These are phyloP conservation scores for Miscanthus lutarioriparius DNA, from an alignment of 176 grass and related monocot species.

Conservation along the genomic window DNA sequence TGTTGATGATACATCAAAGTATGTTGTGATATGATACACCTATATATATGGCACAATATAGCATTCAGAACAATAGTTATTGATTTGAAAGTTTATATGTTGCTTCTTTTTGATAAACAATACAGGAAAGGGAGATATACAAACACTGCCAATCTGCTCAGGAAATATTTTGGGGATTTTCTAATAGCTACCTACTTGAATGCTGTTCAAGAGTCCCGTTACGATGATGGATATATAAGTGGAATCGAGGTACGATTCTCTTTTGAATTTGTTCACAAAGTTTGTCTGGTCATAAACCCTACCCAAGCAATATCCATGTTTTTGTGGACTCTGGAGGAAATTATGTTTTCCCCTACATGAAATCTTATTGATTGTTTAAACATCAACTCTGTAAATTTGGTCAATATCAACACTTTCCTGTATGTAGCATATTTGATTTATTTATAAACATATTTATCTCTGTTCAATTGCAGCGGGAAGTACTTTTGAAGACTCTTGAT, in stretches of 20 bases:
- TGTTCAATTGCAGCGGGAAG: conserved; percentile 73
- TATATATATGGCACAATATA: conserved; percentile 3
- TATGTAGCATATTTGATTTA: background rate
- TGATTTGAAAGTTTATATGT: conserved; percentile 31
- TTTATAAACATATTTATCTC: background rate
- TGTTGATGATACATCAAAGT: conserved; percentile 81
- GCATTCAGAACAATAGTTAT: background rate
- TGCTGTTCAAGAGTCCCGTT: conserved; percentile 67
- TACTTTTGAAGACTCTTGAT: conserved; percentile 92
- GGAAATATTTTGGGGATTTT: conserved; percentile 94
- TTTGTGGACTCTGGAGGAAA: background rate
- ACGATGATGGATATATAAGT: conserved; percentile 67
- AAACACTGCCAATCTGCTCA: conserved; percentile 64
- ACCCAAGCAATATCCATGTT: conserved; percentile 8
- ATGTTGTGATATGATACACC: conserved; percentile 35
- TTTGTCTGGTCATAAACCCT: conserved; percentile 26
- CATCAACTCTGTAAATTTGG: background rate
- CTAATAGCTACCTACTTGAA: conserved; percentile 86
- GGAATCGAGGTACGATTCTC: conserved; percentile 77
- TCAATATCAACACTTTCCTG: background rate
- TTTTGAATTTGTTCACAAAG: conserved; percentile 2
- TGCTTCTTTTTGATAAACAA: conserved; percentile 33
- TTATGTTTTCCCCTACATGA: background rate
- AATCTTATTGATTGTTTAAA: background rate
- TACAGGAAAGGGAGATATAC: conserved; percentile 83